phyloP scores from a whole-genome alignment of 108 stramenopile genomes.

The Seminavis robusta region DNA sequence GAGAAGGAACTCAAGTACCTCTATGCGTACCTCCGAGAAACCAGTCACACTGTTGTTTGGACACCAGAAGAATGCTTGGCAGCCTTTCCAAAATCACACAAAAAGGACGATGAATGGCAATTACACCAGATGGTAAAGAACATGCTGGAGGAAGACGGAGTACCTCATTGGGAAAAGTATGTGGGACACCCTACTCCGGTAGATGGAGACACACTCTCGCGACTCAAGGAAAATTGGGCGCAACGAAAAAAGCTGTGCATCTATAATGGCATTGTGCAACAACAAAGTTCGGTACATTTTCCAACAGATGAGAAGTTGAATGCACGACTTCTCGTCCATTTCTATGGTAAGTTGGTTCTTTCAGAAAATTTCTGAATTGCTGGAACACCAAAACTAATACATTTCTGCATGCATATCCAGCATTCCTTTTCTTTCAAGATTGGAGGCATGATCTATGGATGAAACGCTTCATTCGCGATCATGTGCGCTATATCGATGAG shows the following conservation, averaged over 20 bases:
- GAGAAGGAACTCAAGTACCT: conserved; percentile 25
- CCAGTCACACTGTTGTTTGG: conserved; percentile 50
- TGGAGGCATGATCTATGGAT: conserved; percentile 73
- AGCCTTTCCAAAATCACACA: conserved; percentile 60
- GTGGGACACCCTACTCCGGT: conserved; percentile 66
- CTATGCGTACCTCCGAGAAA: conserved; percentile 18
- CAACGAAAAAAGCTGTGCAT: conserved; percentile 62
- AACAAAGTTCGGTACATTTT: conserved; percentile 73
- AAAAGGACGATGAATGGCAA: not conserved
- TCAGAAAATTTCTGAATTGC: not conserved
- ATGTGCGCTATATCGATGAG: conserved; percentile 86
- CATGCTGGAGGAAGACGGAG: conserved; percentile 21
- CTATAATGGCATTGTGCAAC: conserved; percentile 72
- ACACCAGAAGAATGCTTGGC: conserved; percentile 64
- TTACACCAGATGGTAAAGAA: conserved; percentile 19
- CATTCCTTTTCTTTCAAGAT: conserved; percentile 89
- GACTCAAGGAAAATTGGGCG: conserved; percentile 68
- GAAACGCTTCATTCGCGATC: conserved; percentile 85
- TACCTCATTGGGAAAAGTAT: conserved; percentile 20
- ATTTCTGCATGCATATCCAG: too few relatives aligned
- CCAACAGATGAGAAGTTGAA: conserved; percentile 46
- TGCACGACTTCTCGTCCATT: conserved; percentile 78
- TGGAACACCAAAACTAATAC: too few relatives aligned
- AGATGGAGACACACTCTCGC: conserved; percentile 48
- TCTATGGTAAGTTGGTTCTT: too few relatives aligned